Evolutionary conservation across 2,329 filamentous ascomycete species (phyloP), one percentile per base, ranked within the genome.

Genomic region (Arachnopeziza araneosa): DNA sequence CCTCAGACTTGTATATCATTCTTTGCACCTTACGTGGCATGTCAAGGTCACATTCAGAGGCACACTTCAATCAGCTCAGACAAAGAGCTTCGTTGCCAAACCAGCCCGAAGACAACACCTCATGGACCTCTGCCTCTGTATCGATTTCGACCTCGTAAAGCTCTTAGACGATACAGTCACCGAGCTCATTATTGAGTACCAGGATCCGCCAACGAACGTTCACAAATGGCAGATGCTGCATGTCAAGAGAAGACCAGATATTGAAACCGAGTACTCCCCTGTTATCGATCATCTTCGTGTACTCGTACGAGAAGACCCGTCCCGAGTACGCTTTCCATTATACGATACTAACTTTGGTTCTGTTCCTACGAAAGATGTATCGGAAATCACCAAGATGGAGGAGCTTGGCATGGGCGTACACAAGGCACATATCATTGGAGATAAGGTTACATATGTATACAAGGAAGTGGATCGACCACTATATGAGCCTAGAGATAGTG

Each of bases 381-480:
- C 54, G 32, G 63, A 57, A 49, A 65, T 65, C 58, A 60, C 3
- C 21, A 64, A 65, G 60, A 62, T 44, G 57, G 5, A 63, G 56
- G 56, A 65, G 50, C 56, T 65, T 62, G 30, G 30, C 36, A 59
- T 58, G 50, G 62, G 62, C 56, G 60, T 64, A 50, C 48, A 65
- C 50, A 8, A 32, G 48, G 57, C 53, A 54, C 56, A 50, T 48
- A 50, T 64, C 52, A 21, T 51, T 36, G 14, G 17, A n/a, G 56
- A 64, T 55, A 52, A 62, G 44, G 36, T 44, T n/a, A 48, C 30
- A 23, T 65, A 67, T 53, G 59, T 69, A 49, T 69, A 67, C 56
- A 68, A 70, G 63, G 63, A 67, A 60, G 56, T 68, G 17, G 62
- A 68, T 48, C 59, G 63, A 52, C 60, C 62, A 22, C 58, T 61